Conservation (phyloP, 148 eudicot species). For the Camellia granthamiana region DNA sequence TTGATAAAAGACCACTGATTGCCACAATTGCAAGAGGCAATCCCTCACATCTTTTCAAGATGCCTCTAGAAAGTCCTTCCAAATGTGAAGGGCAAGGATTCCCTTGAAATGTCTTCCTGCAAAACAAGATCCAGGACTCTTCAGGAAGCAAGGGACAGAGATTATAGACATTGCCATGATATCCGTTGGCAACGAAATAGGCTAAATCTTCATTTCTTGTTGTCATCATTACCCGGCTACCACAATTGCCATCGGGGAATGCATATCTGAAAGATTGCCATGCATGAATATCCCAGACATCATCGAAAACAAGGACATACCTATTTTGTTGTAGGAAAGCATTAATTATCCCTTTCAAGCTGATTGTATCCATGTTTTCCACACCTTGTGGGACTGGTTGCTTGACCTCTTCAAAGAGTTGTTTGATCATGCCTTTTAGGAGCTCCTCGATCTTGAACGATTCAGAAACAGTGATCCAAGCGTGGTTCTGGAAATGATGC, state of each 20-base stretch:
- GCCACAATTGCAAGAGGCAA: slow-evolving; percentile 15
- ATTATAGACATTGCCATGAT: not conserved
- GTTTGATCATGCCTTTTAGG: not conserved
- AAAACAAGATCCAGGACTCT: no score
- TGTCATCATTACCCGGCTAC: slow-evolving; percentile 18
- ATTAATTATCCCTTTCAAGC: slow-evolving; percentile 7
- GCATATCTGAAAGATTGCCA: slow-evolving; percentile 11
- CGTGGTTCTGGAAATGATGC: no score
- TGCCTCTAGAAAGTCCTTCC: no score
- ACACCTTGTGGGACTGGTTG: slow-evolving; percentile 14
- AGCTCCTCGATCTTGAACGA: not conserved
- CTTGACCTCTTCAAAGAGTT: slow-evolving; percentile 8
- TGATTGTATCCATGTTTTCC: slow-evolving; percentile 4
- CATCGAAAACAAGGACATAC: not conserved
- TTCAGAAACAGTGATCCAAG: no score
- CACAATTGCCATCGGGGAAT: slow-evolving; percentile 13
- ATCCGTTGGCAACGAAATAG: not conserved
- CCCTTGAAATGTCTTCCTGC: no score
- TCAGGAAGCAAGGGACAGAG: not conserved
- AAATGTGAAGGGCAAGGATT: no score
- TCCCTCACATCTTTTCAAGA: no score
- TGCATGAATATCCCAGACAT: slow-evolving; percentile 7
- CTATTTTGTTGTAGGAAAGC: not conserved
- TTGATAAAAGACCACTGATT: slow-evolving; percentile 15
- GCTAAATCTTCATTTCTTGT: slow-evolving; percentile 17